These are phyloP conservation scores for Solanum chmielewskii DNA, from an alignment of 257 asterid genomes.

Conservation along the genomic window DNA sequence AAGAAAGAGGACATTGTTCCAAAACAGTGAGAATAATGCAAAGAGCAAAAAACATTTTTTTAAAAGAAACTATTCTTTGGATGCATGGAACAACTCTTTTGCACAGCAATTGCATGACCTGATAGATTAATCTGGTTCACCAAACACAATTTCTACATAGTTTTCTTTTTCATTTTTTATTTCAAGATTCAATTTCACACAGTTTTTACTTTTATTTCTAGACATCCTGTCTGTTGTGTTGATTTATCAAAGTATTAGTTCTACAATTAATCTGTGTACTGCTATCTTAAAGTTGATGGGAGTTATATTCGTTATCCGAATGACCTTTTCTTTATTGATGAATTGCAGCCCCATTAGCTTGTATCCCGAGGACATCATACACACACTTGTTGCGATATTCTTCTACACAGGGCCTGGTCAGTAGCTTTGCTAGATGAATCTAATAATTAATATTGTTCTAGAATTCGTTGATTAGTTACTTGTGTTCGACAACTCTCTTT, in stretches of 20 bases:
- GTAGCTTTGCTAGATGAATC: background rate
- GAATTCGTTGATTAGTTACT: background rate
- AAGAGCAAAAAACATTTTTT: background rate
- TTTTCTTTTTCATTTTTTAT: background rate
- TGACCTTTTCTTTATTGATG: background rate
- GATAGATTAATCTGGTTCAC: background rate
- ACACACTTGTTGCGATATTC: background rate
- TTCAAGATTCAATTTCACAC: background rate
- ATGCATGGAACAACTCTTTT: background rate
- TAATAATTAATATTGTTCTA: background rate
- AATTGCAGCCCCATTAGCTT: conserved; percentile 11
- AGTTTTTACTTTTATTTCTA: background rate
- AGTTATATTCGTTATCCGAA: background rate
- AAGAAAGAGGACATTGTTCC: background rate
- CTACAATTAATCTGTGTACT: background rate
- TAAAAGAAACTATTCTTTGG: background rate
- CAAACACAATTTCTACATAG: background rate
- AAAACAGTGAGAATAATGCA: background rate
- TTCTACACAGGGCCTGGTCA: conserved; percentile 9
- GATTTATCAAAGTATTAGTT: background rate
- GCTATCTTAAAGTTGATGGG: background rate
- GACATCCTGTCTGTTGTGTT: background rate
- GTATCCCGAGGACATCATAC: background rate
- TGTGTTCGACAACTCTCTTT: background rate
- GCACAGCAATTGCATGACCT: background rate